Evolutionary conservation across 345 rosid species (phyloP).

Genomic region (Ailanthus altissimus): DNA sequence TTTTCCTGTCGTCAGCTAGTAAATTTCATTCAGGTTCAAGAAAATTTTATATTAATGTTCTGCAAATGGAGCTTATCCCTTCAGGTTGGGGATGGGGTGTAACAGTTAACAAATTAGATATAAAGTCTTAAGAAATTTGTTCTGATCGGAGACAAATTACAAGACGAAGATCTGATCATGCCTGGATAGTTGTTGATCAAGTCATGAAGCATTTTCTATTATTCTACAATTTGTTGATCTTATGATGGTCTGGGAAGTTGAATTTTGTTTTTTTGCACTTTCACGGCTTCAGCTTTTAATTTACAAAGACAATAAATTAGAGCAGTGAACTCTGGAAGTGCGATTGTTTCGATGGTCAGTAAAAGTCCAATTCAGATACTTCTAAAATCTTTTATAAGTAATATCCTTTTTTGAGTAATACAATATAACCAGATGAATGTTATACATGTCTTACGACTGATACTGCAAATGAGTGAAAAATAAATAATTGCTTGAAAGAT

Average conservation of each 20-base stretch:
- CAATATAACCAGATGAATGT: background rate
- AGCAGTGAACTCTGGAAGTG: slow-evolving; percentile 2
- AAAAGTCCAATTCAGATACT: background rate
- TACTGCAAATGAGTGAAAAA: background rate
- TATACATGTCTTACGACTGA: background rate
- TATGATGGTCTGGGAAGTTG: background rate
- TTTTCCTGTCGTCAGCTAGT: background rate
- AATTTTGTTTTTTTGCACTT: background rate
- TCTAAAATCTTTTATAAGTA: background rate
- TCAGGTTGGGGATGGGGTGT: background rate
- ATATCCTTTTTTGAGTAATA: background rate
- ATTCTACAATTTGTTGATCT: background rate
- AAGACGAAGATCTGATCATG: background rate
- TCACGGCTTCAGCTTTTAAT: background rate
- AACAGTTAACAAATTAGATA: background rate
- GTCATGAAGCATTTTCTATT: background rate
- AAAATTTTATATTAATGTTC: background rate
- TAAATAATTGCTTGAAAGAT: background rate
- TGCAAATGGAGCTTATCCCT: slow-evolving; percentile 7
- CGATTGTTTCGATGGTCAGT: background rate
- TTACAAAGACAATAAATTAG: background rate
- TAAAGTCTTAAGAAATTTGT: background rate
- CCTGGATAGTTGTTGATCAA: background rate
- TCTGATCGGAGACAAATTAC: background rate
- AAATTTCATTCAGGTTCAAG: slow-evolving; percentile 14